Evolutionary conservation across 2,329 filamentous ascomycete species (phyloP).

Genomic region (Verticillium klebahnii): DNA sequence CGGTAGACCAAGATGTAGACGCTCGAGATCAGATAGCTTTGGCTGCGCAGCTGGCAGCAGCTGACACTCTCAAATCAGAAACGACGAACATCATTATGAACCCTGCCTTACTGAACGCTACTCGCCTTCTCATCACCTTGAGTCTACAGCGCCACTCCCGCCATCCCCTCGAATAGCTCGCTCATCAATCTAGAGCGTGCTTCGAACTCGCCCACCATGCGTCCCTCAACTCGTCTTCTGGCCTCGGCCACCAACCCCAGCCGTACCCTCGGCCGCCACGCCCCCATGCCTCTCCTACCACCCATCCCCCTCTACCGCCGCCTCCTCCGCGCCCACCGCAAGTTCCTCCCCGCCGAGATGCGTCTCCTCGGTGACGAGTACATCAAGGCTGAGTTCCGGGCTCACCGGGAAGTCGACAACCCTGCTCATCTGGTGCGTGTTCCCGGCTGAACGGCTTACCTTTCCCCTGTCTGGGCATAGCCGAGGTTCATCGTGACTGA

Average conservation of each 20-base stretch:
- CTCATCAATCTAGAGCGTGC: background rate
- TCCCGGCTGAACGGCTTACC: background rate
- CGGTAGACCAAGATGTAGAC: too few relatives aligned
- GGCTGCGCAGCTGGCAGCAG: background rate
- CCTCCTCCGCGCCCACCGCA: constrained; percentile 80
- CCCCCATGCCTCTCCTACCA: constrained; percentile 67
- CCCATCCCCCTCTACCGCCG: constrained; percentile 88
- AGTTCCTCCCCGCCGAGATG: constrained; percentile 67
- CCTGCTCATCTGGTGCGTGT: constrained; percentile 77
- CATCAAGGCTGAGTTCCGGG: constrained; percentile 86
- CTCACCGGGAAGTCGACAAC: constrained; percentile 80
- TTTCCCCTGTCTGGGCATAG: background rate
- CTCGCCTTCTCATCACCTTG: too few relatives aligned
- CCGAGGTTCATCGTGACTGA: background rate
- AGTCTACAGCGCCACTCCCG: background rate
- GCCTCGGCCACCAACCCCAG: constrained; percentile 30
- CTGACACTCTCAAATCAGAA: background rate
- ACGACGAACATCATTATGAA: too few relatives aligned
- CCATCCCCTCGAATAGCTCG: background rate
- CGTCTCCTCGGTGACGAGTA: constrained; percentile 87
- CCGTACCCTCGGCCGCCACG: constrained; percentile 27
- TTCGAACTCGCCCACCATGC: constrained; percentile 16
- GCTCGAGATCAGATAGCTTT: too few relatives aligned
- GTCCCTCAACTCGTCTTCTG: constrained; percentile 19
- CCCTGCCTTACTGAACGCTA: too few relatives aligned